Evolutionary conservation across 2,329 filamentous ascomycete species (phyloP), one percentile per base, ranked within the genome.

Genomic region (Fusarium marasasianum): DNA sequence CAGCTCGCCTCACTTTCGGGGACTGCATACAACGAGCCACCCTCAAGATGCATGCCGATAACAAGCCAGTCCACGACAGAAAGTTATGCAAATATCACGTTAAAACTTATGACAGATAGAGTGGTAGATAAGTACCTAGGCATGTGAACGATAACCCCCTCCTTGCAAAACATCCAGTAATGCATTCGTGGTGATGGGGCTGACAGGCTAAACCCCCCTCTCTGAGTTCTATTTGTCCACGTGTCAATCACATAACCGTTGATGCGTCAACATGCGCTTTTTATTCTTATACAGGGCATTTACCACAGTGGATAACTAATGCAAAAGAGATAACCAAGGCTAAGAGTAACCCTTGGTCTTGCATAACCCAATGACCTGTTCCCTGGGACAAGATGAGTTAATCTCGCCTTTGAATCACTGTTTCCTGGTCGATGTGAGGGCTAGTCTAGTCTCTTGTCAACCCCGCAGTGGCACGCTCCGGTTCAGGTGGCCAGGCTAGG

Each of bases 381-480:
- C 3, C 2, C 22, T 18, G 47, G 29, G 1, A 26, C 10, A 6
- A 37, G 9, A n/a, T 29, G 51, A 55, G 51, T 12, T n/a, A 29
- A 55, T 40, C 20, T 29, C 20, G 51, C 14, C 8, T 8, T 7
- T 40, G 10, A 14, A 41, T 5, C 0, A 13, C 20, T 29, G 35
- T 41, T 37, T 44, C 41, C 41, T 14, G 20, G 29, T 20, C 4
- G 18, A 58, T 15, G 3, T 6, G 14, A 24, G 20, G 18, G 11
- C 40, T 14, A 4, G 3, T 8, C 40, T 14, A 4, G 3, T 8
- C 4, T 2, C 22, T 24, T 8, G 12, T 1, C 13, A 24, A 35
- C 55, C 55, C 55, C 55, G 41, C 55, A 58, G 55, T 58, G 55
- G 55, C 40, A 58, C 55, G n/a, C 55, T 58, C 55, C 55, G 55